Conservation (phyloP, 257 asterid genomes). For the Gynochthodes officinalis region DNA sequence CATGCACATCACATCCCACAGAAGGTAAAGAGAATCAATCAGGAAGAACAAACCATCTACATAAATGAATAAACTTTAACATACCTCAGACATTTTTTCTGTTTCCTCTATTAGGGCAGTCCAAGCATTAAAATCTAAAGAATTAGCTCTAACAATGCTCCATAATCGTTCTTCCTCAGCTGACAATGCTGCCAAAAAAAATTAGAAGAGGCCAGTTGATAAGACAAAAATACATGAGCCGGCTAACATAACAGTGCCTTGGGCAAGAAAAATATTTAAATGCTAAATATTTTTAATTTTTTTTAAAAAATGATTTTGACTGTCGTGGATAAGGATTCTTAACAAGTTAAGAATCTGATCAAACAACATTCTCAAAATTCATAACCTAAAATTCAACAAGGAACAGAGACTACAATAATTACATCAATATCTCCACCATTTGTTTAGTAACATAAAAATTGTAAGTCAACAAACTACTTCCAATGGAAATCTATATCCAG, state of each 20-base stretch:
- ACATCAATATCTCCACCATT: not conserved
- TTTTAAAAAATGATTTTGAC: not conserved
- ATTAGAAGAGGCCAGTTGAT: not conserved
- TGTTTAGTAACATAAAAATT: not conserved
- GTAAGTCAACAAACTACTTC: not conserved
- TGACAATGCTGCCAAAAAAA: constrained; percentile 53
- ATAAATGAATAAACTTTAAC: constrained; percentile 10
- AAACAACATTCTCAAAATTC: constrained; percentile 2
- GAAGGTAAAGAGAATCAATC: not conserved
- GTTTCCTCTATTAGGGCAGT: constrained; percentile 92
- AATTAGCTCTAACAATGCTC: constrained; percentile 87
- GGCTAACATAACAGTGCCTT: not conserved
- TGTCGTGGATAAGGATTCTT: not conserved
- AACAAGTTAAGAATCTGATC: not conserved
- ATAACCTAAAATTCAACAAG: not conserved
- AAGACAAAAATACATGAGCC: not conserved
- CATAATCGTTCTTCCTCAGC: constrained; percentile 93
- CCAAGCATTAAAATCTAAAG: constrained; percentile 90
- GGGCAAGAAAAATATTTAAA: not conserved
- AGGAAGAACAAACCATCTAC: constrained; percentile 1
- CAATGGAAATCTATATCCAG: not conserved
- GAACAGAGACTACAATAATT: not conserved
- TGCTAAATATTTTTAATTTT: not conserved
- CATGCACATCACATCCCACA: not conserved
- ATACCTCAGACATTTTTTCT: constrained; percentile 86